These are phyloP conservation scores for Geotrichum europaeum DNA, from an alignment of 1,139 yeast genomes.

Conservation along the genomic window DNA sequence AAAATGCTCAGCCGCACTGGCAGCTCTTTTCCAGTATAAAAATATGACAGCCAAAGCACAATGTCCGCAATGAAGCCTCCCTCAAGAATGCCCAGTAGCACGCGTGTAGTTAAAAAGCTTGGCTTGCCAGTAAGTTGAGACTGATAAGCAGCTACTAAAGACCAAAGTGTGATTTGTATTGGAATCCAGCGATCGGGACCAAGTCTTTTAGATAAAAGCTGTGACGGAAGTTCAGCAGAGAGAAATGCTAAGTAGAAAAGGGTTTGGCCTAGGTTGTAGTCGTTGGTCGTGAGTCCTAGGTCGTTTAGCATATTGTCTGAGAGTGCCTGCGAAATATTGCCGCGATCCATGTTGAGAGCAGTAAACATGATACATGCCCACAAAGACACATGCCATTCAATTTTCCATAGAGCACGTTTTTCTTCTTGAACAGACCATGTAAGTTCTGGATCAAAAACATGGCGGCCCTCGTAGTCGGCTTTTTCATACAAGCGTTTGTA, in stretches of 20 bases:
- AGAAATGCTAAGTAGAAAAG: constrained; percentile 42
- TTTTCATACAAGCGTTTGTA: constrained; percentile 40
- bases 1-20: constrained; percentile 45
- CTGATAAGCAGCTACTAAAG: constrained; percentile 44
- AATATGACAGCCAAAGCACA: constrained; percentile 47
- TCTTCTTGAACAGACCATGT: constrained; percentile 47
- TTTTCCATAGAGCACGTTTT: constrained; percentile 36
- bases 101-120: constrained; percentile 41
- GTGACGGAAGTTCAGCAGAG: constrained; percentile 49
- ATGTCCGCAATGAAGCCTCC: constrained; percentile 54
- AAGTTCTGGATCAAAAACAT: constrained; percentile 43
- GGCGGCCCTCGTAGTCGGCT: constrained; percentile 42
- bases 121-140: constrained; percentile 36
- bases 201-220: constrained; percentile 44
- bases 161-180: constrained; percentile 46
- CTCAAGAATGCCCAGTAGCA: constrained; percentile 43
- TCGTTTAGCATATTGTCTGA: constrained; percentile 46
- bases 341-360: constrained; percentile 48
- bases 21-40: constrained; percentile 45
- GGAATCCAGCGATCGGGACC: constrained; percentile 55
- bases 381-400: constrained; percentile 40
- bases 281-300: constrained; percentile 42
- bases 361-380: constrained; percentile 46
- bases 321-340: constrained; percentile 46
- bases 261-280: constrained; percentile 46